Evolutionary conservation across 1,284 basidiomycete species (phyloP).

Genomic region (Apiotrichum sp.): DNA sequence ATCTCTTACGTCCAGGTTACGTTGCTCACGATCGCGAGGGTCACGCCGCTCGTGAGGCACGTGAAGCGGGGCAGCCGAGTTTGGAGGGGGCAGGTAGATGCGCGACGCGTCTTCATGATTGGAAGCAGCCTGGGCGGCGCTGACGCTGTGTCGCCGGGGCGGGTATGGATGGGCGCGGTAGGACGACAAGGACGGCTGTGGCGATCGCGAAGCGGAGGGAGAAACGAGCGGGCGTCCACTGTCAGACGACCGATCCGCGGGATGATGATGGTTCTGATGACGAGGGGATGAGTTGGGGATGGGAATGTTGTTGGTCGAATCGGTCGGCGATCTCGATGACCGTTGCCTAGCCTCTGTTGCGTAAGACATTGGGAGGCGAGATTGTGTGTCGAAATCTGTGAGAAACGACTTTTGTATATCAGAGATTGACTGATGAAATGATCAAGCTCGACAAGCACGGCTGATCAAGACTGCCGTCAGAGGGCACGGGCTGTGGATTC

Average conservation of each 20-base stretch:
- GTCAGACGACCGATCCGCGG: neutral
- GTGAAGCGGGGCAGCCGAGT: conserved; percentile 11
- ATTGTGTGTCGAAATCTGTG: neutral
- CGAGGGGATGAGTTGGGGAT: conserved; percentile 10
- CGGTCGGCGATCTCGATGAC: conserved; percentile 5
- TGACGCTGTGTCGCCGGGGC: conserved; percentile 6
- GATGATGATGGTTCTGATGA: neutral
- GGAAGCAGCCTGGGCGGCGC: neutral
- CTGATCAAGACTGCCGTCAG: neutral
- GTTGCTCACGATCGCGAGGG: conserved; percentile 5
- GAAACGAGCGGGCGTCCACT: conserved; percentile 7
- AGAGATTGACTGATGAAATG: neutral
- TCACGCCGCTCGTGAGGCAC: conserved; percentile 13
- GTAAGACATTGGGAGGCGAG: neutral
- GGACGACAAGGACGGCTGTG: conserved; percentile 10
- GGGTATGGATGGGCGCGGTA: conserved; percentile 14
- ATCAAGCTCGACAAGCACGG: neutral
- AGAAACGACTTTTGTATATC: neutral
- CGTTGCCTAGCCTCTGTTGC: neutral
- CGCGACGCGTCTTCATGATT: neutral
- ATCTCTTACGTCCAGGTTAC: conserved; percentile 2
- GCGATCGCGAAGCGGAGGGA: conserved; percentile 8
- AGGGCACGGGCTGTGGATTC: neutral
- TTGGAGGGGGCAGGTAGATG: conserved; percentile 16
- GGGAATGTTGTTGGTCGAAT: conserved; percentile 6